phyloP scores from a whole-genome alignment of 805 yeast species.

The Candida stauntonica region DNA sequence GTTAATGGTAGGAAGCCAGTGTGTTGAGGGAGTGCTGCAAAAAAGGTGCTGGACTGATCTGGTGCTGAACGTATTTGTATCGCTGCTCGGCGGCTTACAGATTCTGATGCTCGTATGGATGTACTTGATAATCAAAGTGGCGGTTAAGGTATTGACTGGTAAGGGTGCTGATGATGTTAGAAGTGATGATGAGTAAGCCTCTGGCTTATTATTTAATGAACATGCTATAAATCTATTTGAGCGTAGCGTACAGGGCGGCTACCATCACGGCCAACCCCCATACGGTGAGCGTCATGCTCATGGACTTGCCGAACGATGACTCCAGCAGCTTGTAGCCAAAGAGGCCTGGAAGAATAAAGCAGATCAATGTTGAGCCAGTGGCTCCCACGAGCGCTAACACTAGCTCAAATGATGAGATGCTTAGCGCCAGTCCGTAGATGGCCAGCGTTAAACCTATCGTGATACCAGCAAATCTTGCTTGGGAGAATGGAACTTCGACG shows the following conservation, averaged over 20 bases:
- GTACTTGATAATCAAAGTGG: constrained; percentile 66
- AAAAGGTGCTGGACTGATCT: constrained; percentile 48
- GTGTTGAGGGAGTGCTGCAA: constrained; percentile 31
- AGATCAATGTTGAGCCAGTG: constrained; percentile 76
- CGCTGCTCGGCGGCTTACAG: constrained; percentile 63
- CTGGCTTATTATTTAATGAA: background rate
- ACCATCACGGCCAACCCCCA: constrained; percentile 75
- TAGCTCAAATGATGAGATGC: constrained; percentile 59
- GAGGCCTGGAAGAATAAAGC: constrained; percentile 73
- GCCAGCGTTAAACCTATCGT: constrained; percentile 42
- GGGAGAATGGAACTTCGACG: constrained; percentile 41
- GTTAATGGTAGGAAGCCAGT: constrained; percentile 43
- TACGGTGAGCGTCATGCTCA: constrained; percentile 50
- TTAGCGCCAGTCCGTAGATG: constrained; percentile 54
- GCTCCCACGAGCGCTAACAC: constrained; percentile 76
- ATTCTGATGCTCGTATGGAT: constrained; percentile 67
- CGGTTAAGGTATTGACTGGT: constrained; percentile 65
- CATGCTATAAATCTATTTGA: constrained; percentile 7
- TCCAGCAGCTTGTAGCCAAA: constrained; percentile 52
- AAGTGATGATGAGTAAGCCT: constrained; percentile 70
- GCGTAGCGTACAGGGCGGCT: constrained; percentile 49
- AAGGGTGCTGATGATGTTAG: constrained; percentile 81
- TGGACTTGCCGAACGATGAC: constrained; percentile 35
- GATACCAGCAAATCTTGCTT: constrained; percentile 42
- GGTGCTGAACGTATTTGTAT: constrained; percentile 43